Evolutionary conservation across 805 yeast species (phyloP).

Genomic region (Wickerhamiella vanderwaltii): DNA sequence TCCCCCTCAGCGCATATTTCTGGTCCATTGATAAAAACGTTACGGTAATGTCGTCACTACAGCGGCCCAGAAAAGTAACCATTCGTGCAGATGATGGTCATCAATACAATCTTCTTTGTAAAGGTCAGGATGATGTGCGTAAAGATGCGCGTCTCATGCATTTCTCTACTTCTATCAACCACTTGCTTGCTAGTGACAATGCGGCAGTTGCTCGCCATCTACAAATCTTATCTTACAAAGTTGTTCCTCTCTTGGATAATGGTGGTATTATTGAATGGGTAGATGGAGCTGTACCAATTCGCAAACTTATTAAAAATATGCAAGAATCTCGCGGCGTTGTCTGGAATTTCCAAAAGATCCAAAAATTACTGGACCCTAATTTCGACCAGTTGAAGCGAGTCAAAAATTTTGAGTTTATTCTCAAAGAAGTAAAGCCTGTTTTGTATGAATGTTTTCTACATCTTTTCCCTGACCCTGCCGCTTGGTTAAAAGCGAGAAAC

Average conservation of each 20-base stretch:
- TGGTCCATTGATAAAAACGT: conserved; percentile 59
- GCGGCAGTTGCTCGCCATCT: conserved; percentile 66
- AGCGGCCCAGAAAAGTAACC: conserved; percentile 69
- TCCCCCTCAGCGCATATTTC: conserved; percentile 26
- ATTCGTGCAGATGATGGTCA: conserved; percentile 68
- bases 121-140: conserved; percentile 79
- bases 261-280: conserved; percentile 91
- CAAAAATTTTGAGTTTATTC: conserved; percentile 28
- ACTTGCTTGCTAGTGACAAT: conserved; percentile 49
- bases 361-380: conserved; percentile 22
- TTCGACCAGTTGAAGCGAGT: conserved; percentile 27
- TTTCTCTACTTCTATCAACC: conserved; percentile 75
- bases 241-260: conserved; percentile 72
- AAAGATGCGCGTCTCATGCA: conserved; percentile 94
- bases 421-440: conserved; percentile 34
- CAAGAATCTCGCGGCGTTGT: conserved; percentile 34
- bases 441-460: conserved; percentile 80
- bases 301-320: conserved; percentile 42
- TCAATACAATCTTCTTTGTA: conserved; percentile 65
- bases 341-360: conserved; percentile 21
- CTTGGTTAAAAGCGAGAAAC: conserved; percentile 75
- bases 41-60: conserved; percentile 65
- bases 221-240: conserved; percentile 70
- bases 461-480: conserved; percentile 75
- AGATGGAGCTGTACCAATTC: conserved; percentile 56